Evolutionary conservation across 345 rosid species (phyloP), one percentile per base, ranked within the genome.

Genomic region (Eucalyptus cloeziana): DNA sequence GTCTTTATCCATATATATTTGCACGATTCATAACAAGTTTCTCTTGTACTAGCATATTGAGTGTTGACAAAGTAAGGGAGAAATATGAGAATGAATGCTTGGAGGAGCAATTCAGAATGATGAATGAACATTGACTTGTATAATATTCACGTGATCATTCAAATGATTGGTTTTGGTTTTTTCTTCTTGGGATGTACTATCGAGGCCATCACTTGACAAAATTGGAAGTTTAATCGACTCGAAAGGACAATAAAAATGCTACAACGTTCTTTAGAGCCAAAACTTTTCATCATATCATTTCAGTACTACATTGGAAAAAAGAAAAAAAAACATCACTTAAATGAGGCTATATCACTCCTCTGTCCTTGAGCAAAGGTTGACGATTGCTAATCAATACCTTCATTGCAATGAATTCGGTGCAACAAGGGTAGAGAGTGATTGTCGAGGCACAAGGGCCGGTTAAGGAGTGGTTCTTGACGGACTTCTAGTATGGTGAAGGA

Each of bases 391-490:
- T 56, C 6, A 1, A 4, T 56, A 56, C 27, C 62, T 24, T 56
- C 62, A 56, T 24, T 24, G 6, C 30, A 56, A 24, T 1, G 6
- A 56, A 24, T 24, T 56, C 13, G 0, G 1, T 0, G 13, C 62
- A 56, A 56, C 13, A 25, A 56, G 30, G 0, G 3, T 56, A 0
- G 62, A 56, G 62, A 56, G 62, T 24, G 5, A 56, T 24, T 56
- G 30, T 0, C 13, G 0, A 56, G 30, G 3, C 3, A 56, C 27
- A 9, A 56, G 30, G 8, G 1, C 62, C 9, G 9, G 1, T 22
- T 56, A 56, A 10, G 30, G 30, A 56, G 62, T 0, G 30, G 27
- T 24, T 24, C 13, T 25, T 6, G 0, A 10, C 3, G 2, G 1
- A 56, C 27, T 56, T 56, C 13, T 4, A 24, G 30, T 22, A 56